Percentiles rank a stretch among this genome's conserved stretches.
phyloP scores from a whole-genome alignment of 192 early-diverging fungal genomes.

The Coemansia sp. region DNA sequence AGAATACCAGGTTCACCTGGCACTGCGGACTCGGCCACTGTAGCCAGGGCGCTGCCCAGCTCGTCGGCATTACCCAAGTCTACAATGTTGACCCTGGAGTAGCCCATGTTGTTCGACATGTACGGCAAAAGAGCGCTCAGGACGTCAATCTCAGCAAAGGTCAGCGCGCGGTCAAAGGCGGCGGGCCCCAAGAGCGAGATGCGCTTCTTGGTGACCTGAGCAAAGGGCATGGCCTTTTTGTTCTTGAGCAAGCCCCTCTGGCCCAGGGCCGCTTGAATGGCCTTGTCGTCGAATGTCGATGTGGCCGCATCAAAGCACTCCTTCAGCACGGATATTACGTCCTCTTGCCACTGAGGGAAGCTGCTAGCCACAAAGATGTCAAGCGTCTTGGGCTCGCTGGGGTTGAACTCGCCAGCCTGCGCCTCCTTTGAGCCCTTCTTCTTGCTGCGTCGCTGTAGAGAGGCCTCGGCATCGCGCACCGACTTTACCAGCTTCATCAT shows the following conservation, averaged over 20 bases:
- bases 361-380: conserved; percentile 75
- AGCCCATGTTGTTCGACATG: conserved; percentile 61
- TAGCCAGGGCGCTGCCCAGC: conserved; percentile 24
- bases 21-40: conserved; percentile 32
- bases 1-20: conserved; percentile 52
- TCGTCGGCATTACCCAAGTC: conserved; percentile 38
- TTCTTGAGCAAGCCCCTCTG: conserved; percentile 80
- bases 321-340: conserved; percentile 56
- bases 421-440: conserved; percentile 70
- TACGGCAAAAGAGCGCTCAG: conserved; percentile 56
- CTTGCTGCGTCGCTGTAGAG: conserved; percentile 62
- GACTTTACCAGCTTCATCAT: conserved; percentile 69
- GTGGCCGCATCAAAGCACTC: conserved; percentile 58
- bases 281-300: conserved; percentile 69
- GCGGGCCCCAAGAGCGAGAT: conserved; percentile 61
- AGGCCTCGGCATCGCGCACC: conserved; percentile 76
- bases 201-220: conserved; percentile 84
- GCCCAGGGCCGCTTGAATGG: conserved; percentile 65
- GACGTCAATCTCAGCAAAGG: conserved; percentile 79
- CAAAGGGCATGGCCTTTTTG: conserved; percentile 97
- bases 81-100: conserved; percentile 55
- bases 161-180: conserved; percentile 79
- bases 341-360: conserved; percentile 96
- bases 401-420: conserved; percentile 55
- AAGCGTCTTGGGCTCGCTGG: conserved; percentile 63